Conservation (phyloP, 106 monocot genomes). For the Dioscorea alata region DNA sequence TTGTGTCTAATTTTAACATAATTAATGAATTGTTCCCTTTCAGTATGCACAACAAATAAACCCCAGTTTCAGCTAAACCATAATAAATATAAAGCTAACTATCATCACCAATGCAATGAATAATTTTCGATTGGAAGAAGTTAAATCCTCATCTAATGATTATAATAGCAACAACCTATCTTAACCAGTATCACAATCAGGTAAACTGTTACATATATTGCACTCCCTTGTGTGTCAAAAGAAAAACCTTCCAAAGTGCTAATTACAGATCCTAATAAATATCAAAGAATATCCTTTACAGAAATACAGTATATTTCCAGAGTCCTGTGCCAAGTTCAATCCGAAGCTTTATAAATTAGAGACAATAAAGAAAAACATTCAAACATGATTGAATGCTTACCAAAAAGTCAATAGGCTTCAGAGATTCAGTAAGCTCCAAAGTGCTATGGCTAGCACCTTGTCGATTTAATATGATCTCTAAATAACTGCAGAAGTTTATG, state of each 20-base stretch:
- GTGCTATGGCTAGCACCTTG: slow-evolving; percentile 27
- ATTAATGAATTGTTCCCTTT: too few relatives aligned
- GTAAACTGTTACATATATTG: too few relatives aligned
- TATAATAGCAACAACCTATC: too few relatives aligned
- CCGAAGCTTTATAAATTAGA: background rate
- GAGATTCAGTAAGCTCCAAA: slow-evolving; percentile 34
- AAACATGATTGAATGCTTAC: slow-evolving; percentile 23
- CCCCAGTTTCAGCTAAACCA: too few relatives aligned
- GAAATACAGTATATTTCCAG: background rate
- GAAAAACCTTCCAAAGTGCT: background rate
- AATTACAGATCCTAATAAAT: background rate
- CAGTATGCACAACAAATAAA: too few relatives aligned
- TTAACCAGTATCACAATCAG: too few relatives aligned
- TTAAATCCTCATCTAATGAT: too few relatives aligned
- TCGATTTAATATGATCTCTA: slow-evolving; percentile 39
- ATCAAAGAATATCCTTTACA: background rate
- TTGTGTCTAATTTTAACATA: too few relatives aligned
- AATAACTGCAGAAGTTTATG: slow-evolving; percentile 45
- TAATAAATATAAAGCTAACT: too few relatives aligned
- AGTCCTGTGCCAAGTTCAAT: background rate
- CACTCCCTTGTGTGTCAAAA: background rate
- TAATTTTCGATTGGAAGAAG: too few relatives aligned
- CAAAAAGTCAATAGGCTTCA: slow-evolving; percentile 55
- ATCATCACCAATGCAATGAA: too few relatives aligned
- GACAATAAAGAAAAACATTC: background rate